Base-by-base conservation (phyloP, 2,329 filamentous ascomycete species). In the Calonectria leucothoes region DNA sequence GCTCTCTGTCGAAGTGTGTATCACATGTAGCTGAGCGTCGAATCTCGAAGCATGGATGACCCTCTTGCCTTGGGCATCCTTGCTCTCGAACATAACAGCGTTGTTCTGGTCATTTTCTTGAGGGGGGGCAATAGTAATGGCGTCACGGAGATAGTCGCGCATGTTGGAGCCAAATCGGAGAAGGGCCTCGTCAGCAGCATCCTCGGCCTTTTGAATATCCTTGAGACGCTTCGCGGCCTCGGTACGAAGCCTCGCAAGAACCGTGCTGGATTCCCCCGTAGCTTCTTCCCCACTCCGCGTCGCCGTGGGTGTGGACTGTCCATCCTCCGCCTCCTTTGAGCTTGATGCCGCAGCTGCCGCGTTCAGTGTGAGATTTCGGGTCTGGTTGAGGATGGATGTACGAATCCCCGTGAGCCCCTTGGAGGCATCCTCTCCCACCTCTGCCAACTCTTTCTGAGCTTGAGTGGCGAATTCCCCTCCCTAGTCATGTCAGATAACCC, bases 21-120 rank as follows among this genome's bases (percentile, higher is more conserved):
- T 96, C 39, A 98, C 95, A 82, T 99, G 96, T 74, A 99, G 88
- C 85, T 98, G 97, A 0, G 97, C 97, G 81, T 99, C 97, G 82
- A 98, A 96, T 74, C 97, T 91, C 66, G 95, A 98, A 1, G 95
- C 94, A 83, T 99, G 97, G 76, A 98, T 98, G 20, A 98, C 95
- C 69, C 97, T 91, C 88, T 97, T 98, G 31, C 96, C 96, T 64
- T 92, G 91, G 6, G 94, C 92, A 84, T 98, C 96, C 83, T 96
- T 98, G 82, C 95, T 98, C 86, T 98, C 97, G 80, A 98, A 99
- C 6, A 98, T 88, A 37, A 98, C 91, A 63, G 93, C 88, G 77
- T 83, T 88, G n/a, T 87, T 87, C 77, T 91, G 83, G 61, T 86
- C 86, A 6, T 87, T 87, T 1, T 87, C 88, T 5, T 88, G 87